These are phyloP conservation scores for Sordaria brevicollis DNA, from an alignment of 495 filamentous ascomycete species.

Conservation along the genomic window DNA sequence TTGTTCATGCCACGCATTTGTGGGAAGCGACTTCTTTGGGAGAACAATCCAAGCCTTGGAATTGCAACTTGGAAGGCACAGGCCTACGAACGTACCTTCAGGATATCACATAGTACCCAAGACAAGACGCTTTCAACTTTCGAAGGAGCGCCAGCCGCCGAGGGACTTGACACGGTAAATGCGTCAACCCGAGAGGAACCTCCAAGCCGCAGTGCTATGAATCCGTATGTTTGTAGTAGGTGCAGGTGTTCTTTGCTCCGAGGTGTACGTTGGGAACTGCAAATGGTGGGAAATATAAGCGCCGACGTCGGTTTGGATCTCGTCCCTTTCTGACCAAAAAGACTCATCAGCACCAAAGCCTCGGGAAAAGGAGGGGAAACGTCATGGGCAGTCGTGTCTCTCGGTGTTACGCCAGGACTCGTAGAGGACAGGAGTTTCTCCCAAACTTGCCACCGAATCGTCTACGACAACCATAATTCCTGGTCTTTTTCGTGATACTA, in stretches of 20 bases:
- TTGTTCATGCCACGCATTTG: background rate
- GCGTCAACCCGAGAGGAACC: background rate
- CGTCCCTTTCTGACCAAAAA: slow-evolving; percentile 13
- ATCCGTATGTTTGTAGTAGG: background rate
- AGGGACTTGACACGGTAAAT: background rate
- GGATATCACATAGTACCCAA: slow-evolving; percentile 15
- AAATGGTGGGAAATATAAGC: background rate
- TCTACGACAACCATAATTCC: background rate
- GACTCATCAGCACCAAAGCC: slow-evolving; percentile 12
- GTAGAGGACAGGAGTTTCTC: background rate
- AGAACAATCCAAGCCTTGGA: background rate
- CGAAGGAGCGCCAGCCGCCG: background rate
- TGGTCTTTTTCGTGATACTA: background rate
- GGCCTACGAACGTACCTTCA: slow-evolving; percentile 10
- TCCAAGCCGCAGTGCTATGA: background rate
- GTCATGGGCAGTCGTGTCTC: background rate
- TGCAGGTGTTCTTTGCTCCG: background rate
- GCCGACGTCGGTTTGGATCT: background rate
- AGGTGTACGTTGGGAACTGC: background rate
- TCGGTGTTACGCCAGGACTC: background rate
- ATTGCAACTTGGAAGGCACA: background rate
- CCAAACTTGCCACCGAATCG: background rate
- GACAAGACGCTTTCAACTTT: background rate
- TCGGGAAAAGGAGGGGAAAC: background rate
- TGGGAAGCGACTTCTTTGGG: background rate